Evolutionary conservation across 306 rosid species (phyloP), one percentile per base, ranked within the genome.

Genomic region (Prunus fruticosa): DNA sequence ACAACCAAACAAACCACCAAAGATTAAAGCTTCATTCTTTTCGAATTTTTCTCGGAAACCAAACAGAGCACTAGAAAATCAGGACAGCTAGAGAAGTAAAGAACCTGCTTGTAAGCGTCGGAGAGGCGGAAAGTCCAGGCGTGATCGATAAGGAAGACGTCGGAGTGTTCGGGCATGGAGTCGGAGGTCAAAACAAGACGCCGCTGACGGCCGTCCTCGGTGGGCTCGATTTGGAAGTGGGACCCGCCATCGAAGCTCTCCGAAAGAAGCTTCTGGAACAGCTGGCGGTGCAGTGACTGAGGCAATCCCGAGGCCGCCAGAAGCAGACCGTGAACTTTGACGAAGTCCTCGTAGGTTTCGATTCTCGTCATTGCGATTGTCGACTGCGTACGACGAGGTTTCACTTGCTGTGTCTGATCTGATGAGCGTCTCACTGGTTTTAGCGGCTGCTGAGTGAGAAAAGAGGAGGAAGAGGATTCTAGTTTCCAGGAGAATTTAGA

Each of bases 61-160:
- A 74, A 67, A 75, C 67, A 74, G 20, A 30, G 32, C 6, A 15
- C 14, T 22, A 71, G 13, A 71, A 47, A 69, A 12, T 28, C n/a
- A 64, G 49, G 53, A 68, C 56, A 14, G 52, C 9, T 9, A 8
- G 64, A 61, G 53, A 76, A 25, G 23, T 51, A 18, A 2, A 20
- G 71, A 64, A 93, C 98, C 97, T 94, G 97, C 38, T 85, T 85
- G 87, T 83, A 87, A 57, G 97, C 95, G 80, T 89, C 97, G 52
- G 96, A 78, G 73, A 92, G 98, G 75, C 98, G 89, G 85, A 94
- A 94, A 75, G 97, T 94, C 97, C 98, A 94, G 15, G 98, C 98
- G 72, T 92, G 98, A 78, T 94, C 98, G 76, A 94, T 51, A 61
- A 94, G 95, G 84, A 94, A 94, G 64, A 91, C 93, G 56, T 87